Evolutionary conservation across 345 rosid genomes (phyloP).

Genomic region (Citrus australasica): DNA sequence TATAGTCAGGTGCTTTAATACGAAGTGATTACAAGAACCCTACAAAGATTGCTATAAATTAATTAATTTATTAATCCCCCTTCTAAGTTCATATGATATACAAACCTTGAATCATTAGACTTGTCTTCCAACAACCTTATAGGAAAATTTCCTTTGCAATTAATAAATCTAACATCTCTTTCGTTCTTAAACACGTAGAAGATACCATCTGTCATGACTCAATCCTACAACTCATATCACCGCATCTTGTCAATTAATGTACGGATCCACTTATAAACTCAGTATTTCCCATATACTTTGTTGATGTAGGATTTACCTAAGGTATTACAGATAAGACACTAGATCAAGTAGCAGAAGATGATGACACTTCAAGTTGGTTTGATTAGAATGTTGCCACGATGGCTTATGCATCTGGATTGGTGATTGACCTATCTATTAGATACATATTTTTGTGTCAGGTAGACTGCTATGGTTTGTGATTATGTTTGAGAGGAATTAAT

Average conservation of each 20-base stretch:
- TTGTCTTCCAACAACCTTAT: background rate
- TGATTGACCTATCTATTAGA: background rate
- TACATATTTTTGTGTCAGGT: too few relatives aligned
- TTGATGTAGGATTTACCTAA: too few relatives aligned
- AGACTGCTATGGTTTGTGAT: background rate
- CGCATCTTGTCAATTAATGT: too few relatives aligned
- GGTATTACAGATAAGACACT: background rate
- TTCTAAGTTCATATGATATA: too few relatives aligned
- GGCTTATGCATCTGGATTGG: background rate
- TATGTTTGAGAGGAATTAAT: background rate
- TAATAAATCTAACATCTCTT: background rate
- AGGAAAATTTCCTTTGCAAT: background rate
- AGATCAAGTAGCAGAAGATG: too few relatives aligned
- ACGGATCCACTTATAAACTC: rapidly evolving
- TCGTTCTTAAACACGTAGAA: background rate
- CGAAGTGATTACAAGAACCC: too few relatives aligned
- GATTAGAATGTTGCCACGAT: background rate
- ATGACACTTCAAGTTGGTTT: background rate
- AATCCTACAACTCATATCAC: too few relatives aligned
- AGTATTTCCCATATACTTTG: too few relatives aligned
- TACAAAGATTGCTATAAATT: too few relatives aligned
- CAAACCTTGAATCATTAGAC: background rate
- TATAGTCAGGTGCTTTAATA: too few relatives aligned
- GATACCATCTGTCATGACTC: rapidly evolving
- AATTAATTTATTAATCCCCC: too few relatives aligned